Evolutionary conservation across 2,329 filamentous ascomycete genomes (phyloP), one percentile per base, ranked within the genome.

Genomic region (Didymosphaeria variabile): DNA sequence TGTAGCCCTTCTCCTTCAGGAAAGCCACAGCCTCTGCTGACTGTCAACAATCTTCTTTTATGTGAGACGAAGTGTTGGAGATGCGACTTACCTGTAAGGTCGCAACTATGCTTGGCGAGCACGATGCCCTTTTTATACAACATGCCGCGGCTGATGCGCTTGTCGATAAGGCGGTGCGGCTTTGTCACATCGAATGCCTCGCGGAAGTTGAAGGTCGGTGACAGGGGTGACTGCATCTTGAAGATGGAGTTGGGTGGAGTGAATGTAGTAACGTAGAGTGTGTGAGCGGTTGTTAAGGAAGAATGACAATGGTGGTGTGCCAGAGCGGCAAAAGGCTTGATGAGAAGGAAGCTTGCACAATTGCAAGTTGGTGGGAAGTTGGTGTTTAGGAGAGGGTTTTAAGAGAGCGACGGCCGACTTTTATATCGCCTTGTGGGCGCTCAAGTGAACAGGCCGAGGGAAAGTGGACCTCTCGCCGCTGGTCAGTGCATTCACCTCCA

Each of bases 51-150:
- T 13, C 44, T 46, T 23, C 21, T 36, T 36, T 3, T 36, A 8
- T 36, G 26, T 2, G 26, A 29, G 26, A 29, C 26, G 26, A 29
- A 8, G 4, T 12, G 9, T 12, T 36, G 34, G 3, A 12, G 10
- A 36, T 36, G 23, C 31, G 10, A 49, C 46, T 31, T n/a, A 64
- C 77, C 74, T 59, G 75, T 71, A 19, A 75, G 77, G 15, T 77
- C 76, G 6, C 76, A 76, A 31, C 75, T 65, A 23, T 71, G 72
- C 21, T 72, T 69, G 13, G 77, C 76, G 29, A 80, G 59, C 34
- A 78, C 67, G 3, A 80, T 71, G 26, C 79, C 68, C 54, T 76
- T 73, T 74, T 68, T 71, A 40, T 67, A 44, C 8, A 55, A 54
- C 12, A 62, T 60, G 21, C 50, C 62, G 13, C 60, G 64, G 54